These are phyloP conservation scores for Eurotiales sp. DNA, from an alignment of 2,329 filamentous ascomycete genomes.

Conservation along the genomic window DNA sequence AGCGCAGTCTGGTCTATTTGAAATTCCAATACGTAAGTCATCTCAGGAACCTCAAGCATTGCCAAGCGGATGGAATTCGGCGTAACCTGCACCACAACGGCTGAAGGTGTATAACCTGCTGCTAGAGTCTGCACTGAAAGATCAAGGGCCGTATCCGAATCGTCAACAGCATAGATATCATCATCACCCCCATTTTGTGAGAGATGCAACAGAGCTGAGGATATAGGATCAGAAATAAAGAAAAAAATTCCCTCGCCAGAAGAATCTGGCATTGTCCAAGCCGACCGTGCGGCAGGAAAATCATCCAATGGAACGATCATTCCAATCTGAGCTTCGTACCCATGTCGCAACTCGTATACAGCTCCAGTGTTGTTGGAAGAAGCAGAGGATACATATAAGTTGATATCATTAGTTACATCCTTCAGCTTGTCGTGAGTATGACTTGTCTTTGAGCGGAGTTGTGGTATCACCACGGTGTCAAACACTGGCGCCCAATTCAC, in stretches of 20 bases:
- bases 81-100: conserved; percentile 43
- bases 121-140: conserved; percentile 42
- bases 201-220: conserved; percentile 36
- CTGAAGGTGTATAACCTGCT: conserved; percentile 33
- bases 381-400: conserved; percentile 65
- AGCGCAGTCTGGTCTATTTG: conserved; percentile 22
- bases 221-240: conserved; percentile 41
- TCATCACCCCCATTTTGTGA: conserved; percentile 28
- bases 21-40: conserved; percentile 23
- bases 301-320: conserved; percentile 39
- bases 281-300: conserved; percentile 35
- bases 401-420: conserved; percentile 43
- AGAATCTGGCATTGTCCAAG: conserved; percentile 42
- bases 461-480: conserved; percentile 39
- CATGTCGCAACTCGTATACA: conserved; percentile 66
- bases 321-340: conserved; percentile 65
- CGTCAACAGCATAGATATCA: conserved; percentile 35
- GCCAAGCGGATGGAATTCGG: conserved; percentile 32
- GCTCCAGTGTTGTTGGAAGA: conserved; percentile 57
- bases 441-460: conserved; percentile 17
- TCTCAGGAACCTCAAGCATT: conserved; percentile 19
- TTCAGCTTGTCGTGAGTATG: conserved; percentile 1
- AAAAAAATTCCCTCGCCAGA: conserved; percentile 33
- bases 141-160: conserved; percentile 38
- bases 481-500: conserved; percentile 57